phyloP scores from a whole-genome alignment of 2,329 filamentous ascomycete genomes.

The Acephala macrosclerotiorum region DNA sequence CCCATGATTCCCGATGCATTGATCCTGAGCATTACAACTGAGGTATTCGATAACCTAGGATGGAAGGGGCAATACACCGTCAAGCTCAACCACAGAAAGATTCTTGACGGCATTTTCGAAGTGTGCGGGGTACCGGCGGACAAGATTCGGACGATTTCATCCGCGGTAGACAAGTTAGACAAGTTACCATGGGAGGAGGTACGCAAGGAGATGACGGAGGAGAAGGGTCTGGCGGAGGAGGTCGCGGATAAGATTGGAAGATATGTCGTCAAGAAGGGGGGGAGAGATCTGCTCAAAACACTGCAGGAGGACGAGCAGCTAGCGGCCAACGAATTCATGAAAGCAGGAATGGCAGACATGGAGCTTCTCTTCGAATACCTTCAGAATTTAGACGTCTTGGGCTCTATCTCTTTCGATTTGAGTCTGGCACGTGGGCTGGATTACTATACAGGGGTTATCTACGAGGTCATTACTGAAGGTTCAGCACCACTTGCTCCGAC shows the following conservation, averaged over 20 bases:
- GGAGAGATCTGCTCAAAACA: slow-evolving; percentile 74
- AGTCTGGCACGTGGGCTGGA: slow-evolving; percentile 90
- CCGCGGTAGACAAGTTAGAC: slow-evolving; percentile 94
- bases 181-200: slow-evolving; percentile 92
- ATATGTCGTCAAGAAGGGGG: slow-evolving; percentile 81
- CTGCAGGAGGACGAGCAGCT: slow-evolving; percentile 73
- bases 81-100: slow-evolving; percentile 95
- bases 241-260: slow-evolving; percentile 88
- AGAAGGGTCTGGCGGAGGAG: slow-evolving; percentile 80
- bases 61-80: slow-evolving; percentile 75
- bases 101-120: slow-evolving; percentile 90
- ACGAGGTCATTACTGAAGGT: slow-evolving; percentile 81
- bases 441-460: slow-evolving; percentile 82
- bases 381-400: slow-evolving; percentile 75
- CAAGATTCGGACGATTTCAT: slow-evolving; percentile 88
- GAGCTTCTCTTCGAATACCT: slow-evolving; percentile 82
- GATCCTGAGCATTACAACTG: slow-evolving; percentile 81
- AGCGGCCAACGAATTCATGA: slow-evolving; percentile 75
- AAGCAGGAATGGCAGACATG: slow-evolving; percentile 83
- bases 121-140: slow-evolving; percentile 88
- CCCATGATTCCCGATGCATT: slow-evolving; percentile 93
- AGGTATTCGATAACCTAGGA: slow-evolving; percentile 83
- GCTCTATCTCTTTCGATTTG: slow-evolving; percentile 86
- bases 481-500: slow-evolving; percentile 42
- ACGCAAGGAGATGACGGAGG: slow-evolving; percentile 89